These are phyloP conservation scores for Tylopilus rubrobrunneus DNA, from an alignment of 768 basidiomycete species.

Conservation along the genomic window DNA sequence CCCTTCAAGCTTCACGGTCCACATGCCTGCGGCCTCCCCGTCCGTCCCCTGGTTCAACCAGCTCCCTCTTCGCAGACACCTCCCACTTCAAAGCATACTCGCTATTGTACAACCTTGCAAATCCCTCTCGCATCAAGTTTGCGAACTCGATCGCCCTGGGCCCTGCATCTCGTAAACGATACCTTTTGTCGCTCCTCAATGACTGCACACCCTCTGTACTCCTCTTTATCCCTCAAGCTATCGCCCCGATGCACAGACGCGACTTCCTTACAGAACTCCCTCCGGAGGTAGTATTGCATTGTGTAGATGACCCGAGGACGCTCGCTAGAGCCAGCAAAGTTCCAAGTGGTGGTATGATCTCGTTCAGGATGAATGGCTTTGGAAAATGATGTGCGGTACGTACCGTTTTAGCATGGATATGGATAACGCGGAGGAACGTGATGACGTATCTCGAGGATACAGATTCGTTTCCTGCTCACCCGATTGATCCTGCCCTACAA, in stretches of 20 bases:
- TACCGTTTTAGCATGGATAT: too few species aligned
- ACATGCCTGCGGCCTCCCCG: constrained; percentile 53
- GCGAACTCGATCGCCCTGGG: too few species aligned
- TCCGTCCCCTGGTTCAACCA: constrained; percentile 61
- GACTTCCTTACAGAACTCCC: constrained; percentile 58
- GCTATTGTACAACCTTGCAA: constrained; percentile 20
- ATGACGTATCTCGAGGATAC: too few species aligned
- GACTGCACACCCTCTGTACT: constrained; percentile 60
- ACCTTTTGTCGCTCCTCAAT: constrained; percentile 46
- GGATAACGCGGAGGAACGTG: constrained; percentile 18
- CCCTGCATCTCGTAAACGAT: constrained; percentile 44
- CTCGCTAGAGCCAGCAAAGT: constrained; percentile 70
- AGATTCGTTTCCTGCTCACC: too few species aligned
- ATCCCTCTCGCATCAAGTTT: constrained; percentile 32
- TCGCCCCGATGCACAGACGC: constrained; percentile 59
- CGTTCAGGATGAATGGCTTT: constrained; percentile 85
- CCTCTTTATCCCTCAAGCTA: constrained; percentile 60
- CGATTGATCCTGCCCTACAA: constrained; percentile 41
- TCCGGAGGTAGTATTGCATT: constrained; percentile 72
- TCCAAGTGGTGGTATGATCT: constrained; percentile 62
- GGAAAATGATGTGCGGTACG: constrained; percentile 73
- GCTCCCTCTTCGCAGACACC: constrained; percentile 24
- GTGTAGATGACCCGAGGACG: constrained; percentile 70
- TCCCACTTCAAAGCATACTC: constrained; percentile 14
- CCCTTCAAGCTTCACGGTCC: constrained; percentile 40